These are phyloP conservation scores for Papiliotrema fonsecae DNA, from an alignment of 1,284 basidiomycete genomes.

Conservation along the genomic window DNA sequence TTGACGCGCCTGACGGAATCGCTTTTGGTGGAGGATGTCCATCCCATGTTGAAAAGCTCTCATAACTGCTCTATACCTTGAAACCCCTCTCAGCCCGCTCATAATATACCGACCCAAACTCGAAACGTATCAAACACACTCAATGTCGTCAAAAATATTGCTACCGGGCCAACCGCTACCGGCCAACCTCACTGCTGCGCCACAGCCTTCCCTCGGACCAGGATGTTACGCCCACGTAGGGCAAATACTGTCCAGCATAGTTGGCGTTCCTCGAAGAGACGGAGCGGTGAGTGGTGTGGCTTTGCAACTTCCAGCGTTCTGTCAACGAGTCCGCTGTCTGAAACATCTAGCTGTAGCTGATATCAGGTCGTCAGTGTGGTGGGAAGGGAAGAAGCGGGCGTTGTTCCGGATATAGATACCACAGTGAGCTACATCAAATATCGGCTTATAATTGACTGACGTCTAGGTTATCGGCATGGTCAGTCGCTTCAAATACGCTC, in stretches of 20 bases:
- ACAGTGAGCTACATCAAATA: conserved; percentile 26
- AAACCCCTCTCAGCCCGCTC: too few species aligned
- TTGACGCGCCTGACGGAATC: too few species aligned
- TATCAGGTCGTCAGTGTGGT: conserved; percentile 36
- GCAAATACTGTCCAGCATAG: conserved; percentile 64
- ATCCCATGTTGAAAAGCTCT: too few species aligned
- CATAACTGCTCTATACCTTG: too few species aligned
- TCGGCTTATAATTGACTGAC: conserved; percentile 1
- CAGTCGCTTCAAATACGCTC: not conserved
- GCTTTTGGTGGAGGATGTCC: too few species aligned
- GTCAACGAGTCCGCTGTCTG: not conserved
- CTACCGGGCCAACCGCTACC: conserved; percentile 79
- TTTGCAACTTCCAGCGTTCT: not conserved
- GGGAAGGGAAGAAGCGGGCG: conserved; percentile 41
- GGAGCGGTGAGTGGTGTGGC: conserved; percentile 54
- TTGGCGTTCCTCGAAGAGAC: conserved; percentile 61
- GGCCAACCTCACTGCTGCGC: conserved; percentile 55
- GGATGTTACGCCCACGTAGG: conserved; percentile 68
- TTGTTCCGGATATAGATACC: conserved; percentile 47
- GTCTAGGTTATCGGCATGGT: conserved; percentile 40
- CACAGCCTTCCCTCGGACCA: conserved; percentile 56
- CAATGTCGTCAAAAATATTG: conserved; percentile 48
- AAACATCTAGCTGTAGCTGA: not conserved
- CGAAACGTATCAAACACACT: too few species aligned
- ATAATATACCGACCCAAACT: too few species aligned